These are phyloP conservation scores for Tulasnella sp. DNA, from an alignment of 768 basidiomycete genomes.

Conservation along the genomic window DNA sequence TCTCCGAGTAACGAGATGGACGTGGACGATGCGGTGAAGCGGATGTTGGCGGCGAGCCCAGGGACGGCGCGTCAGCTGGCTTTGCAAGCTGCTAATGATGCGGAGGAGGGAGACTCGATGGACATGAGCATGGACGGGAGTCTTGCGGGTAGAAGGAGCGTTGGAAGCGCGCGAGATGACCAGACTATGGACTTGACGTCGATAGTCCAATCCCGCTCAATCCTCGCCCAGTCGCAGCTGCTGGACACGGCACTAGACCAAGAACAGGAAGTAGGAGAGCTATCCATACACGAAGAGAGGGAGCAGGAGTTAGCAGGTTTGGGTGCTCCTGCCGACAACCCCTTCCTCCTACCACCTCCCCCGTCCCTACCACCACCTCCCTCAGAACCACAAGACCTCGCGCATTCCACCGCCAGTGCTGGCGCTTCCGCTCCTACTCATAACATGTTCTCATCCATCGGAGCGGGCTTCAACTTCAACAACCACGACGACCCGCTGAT, in stretches of 20 bases:
- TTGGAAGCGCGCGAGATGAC: constrained; percentile 2
- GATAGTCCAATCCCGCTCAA: neutral
- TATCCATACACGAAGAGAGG: neutral
- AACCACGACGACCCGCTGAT: neutral
- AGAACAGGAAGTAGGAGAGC: neutral
- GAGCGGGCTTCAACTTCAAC: neutral
- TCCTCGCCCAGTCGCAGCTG: neutral
- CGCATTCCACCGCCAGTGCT: neutral
- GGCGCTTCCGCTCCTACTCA: neutral
- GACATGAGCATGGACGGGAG: constrained; percentile 11
- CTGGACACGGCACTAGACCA: neutral
- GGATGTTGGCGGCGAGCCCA: constrained; percentile 14
- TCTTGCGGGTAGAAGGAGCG: neutral
- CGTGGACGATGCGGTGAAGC: constrained; percentile 1
- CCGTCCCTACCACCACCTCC: neutral
- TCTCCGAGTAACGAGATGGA: constrained; percentile 4
- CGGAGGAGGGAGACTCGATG: neutral
- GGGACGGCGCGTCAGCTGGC: neutral
- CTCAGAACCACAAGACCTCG: neutral
- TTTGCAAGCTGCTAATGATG: neutral
- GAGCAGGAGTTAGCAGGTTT: neutral
- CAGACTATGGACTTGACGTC: constrained; percentile 19
- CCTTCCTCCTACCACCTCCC: neutral
- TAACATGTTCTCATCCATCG: neutral
- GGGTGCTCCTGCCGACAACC: neutral